Percentiles rank a stretch among this genome's conserved stretches.
phyloP scores from a whole-genome alignment of 2,329 filamentous ascomycete species.

The Cladosporium cucumerinum region DNA sequence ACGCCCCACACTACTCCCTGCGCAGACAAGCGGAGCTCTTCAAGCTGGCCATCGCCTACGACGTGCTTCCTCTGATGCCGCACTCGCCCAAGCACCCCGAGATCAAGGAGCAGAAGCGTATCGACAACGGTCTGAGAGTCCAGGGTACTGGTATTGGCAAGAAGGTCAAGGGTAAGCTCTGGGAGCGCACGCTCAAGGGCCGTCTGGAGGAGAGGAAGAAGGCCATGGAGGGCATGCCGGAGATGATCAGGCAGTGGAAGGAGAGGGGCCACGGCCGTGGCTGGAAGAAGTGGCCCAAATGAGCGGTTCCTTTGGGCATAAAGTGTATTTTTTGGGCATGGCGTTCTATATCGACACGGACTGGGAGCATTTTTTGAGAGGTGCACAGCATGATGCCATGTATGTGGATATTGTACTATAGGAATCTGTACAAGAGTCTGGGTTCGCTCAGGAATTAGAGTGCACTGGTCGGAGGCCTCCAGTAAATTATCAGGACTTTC shows the following conservation, averaged over 20 bases:
- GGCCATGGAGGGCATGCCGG: constrained; percentile 93
- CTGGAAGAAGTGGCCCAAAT: constrained; percentile 71
- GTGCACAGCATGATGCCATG: constrained; percentile 1
- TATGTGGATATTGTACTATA: constrained; percentile 14
- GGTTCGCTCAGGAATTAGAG: not conserved
- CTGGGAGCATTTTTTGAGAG: constrained; percentile 5
- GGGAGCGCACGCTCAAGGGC: constrained; percentile 80
- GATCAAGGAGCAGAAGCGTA: constrained; percentile 64
- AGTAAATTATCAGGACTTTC: not conserved
- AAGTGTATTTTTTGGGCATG: constrained; percentile 3
- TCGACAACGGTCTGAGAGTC: constrained; percentile 76
- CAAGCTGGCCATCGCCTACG: constrained; percentile 68
- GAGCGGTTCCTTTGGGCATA: constrained; percentile 19
- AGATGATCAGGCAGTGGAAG: constrained; percentile 90
- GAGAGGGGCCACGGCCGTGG: constrained; percentile 75
- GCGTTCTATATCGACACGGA: constrained; percentile 1
- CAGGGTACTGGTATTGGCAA: constrained; percentile 87
- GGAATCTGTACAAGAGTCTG: constrained; percentile 6
- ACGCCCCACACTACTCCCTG: constrained; percentile 76
- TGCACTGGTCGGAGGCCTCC: not conserved
- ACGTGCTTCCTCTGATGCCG: constrained; percentile 36
- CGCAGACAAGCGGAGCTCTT: constrained; percentile 87
- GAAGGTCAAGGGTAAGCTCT: constrained; percentile 89
- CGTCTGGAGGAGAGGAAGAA: constrained; percentile 84
- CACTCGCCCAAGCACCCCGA: constrained; percentile 43